Base-by-base conservation (phyloP, 2,329 filamentous ascomycete species). In the Aspergillus clavatus region DNA sequence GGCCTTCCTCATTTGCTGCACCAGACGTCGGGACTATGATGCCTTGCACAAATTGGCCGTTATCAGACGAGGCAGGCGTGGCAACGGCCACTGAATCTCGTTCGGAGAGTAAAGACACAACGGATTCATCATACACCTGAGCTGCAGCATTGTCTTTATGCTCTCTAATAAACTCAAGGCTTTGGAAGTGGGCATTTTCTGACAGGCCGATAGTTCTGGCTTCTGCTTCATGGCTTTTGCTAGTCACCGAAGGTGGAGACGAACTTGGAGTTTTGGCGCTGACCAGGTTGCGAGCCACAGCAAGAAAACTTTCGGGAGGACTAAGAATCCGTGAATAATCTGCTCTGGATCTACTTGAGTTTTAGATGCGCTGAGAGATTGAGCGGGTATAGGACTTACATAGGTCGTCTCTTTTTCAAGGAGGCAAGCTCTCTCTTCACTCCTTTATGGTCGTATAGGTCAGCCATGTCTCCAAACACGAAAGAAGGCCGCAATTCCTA, bases 261-360 rank as follows among this genome's bases (percentile, higher is more conserved):
- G n/a, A n/a, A 26, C 21, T 14, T n/a, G 35, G n/a, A 40, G 42
- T 22, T 27, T 29, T 50, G 23, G 42, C 31, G 11, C 18, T 40
- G 29, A 45, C 24, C 5, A 51, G 10, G 14, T 31, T 43, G 35
- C 54, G 49, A 43, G 53, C 52, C 18, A 19, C 47, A 21, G 45
- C 45, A 14, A 57, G 35, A 24, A 58, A 58, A 24, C 37, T 38
- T 22, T 50, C 46, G 36, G 55, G 51, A 22, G 40, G 37, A 35
- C 52, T 51, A 19, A 58, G 43, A 22, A 42, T 33, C 35, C 26
- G 37, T 24, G 43, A 12, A 42, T 43, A 51, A 19, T 46, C 40
- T 22, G 19, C 37, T 14, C 46, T 55, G 26, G 24, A 19, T 11
- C 18, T 33, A 14, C 24, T 16, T 22, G 8, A 22, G 11, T 42